Evolutionary conservation across 192 early-diverging fungal genomes (phyloP).

Genomic region (Endogone sp.): DNA sequence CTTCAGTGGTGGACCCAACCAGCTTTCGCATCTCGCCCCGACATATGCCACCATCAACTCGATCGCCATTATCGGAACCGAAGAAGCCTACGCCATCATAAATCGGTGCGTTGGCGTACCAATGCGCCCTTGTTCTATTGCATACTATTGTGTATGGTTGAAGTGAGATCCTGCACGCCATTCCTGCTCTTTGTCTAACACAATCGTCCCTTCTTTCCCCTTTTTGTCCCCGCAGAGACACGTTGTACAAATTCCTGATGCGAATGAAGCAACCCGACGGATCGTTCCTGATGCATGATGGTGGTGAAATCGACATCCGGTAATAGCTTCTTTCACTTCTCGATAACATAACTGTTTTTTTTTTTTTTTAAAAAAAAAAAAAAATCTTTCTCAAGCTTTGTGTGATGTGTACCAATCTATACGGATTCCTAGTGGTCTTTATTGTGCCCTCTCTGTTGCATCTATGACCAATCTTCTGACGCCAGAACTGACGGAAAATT

Average conservation of each 20-base stretch:
- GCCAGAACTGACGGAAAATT: constrained; percentile 62
- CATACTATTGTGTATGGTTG: neutral
- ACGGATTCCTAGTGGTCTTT: constrained; percentile 54
- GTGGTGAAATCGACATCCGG: constrained; percentile 92
- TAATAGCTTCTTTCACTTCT: too few species aligned
- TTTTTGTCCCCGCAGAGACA: constrained; percentile 31
- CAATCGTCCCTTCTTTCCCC: neutral
- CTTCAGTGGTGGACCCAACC: constrained; percentile 82
- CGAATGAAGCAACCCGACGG: constrained; percentile 82
- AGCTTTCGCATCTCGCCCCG: constrained; percentile 83
- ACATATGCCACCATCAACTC: constrained; percentile 88
- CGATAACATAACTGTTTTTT: too few species aligned
- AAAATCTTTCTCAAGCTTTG: too few species aligned
- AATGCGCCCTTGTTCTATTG: too few species aligned
- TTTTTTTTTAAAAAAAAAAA: neutral
- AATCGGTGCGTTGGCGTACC: constrained; percentile 42
- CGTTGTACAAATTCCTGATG: constrained; percentile 73
- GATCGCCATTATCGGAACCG: constrained; percentile 73
- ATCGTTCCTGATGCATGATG: constrained; percentile 85
- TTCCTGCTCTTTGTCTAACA: neutral
- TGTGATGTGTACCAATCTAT: neutral
- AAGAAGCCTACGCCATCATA: constrained; percentile 64
- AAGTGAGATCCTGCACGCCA: neutral
- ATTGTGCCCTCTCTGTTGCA: constrained; percentile 81
- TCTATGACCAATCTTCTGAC: constrained; percentile 82